Evolutionary conservation across 75 land plant genomes (phyloP).

Genomic region (Cupressus sempervirens): DNA sequence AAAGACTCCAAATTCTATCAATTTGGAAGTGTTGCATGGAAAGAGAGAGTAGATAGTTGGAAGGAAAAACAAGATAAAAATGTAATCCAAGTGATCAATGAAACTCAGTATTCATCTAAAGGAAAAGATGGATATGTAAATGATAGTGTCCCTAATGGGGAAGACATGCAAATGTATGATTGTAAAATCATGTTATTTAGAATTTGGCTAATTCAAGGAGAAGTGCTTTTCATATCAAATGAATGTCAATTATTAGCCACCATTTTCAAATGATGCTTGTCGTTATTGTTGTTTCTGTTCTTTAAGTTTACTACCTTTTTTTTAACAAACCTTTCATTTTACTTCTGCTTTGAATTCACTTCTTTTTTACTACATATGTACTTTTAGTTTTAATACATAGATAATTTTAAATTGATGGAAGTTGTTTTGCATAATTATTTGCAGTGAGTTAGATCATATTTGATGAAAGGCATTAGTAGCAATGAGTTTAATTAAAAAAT

Average conservation of each 20-base stretch:
- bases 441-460: not conserved
- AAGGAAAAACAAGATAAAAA: conserved; percentile 72
- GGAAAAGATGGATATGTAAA: conserved; percentile 63
- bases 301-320: not conserved
- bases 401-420: not conserved
- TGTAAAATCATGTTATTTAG: not conserved
- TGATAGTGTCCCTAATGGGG: conserved; percentile 69
- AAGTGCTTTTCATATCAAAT: not conserved
- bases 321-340: not conserved
- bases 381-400: not conserved
- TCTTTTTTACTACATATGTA: not conserved
- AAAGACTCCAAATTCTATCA: conserved; percentile 60
- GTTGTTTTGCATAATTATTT: not conserved
- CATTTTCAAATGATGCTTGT: not conserved
- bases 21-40: conserved; percentile 82
- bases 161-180: conserved; percentile 69
- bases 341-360: not conserved
- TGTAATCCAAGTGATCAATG: conserved; percentile 37
- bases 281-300: not conserved
- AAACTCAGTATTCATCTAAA: conserved; percentile 43
- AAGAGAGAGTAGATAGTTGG: conserved; percentile 89
- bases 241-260: not conserved
- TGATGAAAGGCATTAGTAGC: not conserved
- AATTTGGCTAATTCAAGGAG: not conserved
- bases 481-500: not conserved